Evolutionary conservation across 2,329 filamentous ascomycete species (phyloP).

Genomic region (Fusarium continuum): DNA sequence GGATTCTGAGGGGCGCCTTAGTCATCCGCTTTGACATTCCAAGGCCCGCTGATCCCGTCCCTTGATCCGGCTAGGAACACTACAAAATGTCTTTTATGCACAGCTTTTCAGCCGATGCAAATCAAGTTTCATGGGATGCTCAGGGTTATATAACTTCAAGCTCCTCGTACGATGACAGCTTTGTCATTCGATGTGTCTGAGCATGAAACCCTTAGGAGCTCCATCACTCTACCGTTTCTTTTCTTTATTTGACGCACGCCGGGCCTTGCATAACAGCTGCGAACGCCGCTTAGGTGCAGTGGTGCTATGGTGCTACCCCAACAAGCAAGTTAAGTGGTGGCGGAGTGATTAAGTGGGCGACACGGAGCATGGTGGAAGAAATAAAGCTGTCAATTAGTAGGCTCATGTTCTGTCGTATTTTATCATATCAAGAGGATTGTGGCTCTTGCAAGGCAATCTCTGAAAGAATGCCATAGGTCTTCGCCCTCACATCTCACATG

Average conservation of each 20-base stretch:
- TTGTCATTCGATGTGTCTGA: neutral
- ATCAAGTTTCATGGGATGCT: constrained; percentile 1
- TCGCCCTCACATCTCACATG: constrained; percentile 19
- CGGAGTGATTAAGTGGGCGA: constrained; percentile 2
- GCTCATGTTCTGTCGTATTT: neutral
- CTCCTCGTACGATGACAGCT: neutral
- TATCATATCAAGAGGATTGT: neutral
- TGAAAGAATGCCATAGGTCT: neutral
- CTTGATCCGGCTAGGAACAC: constrained; percentile 6
- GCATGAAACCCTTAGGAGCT: neutral
- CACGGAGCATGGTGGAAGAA: neutral
- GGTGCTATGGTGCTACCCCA: constrained; percentile 23
- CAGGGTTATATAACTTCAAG: neutral
- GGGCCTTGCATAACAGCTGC: constrained; percentile 27
- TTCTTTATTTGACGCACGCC: neutral
- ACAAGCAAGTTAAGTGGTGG: constrained; percentile 3
- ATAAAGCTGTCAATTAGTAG: neutral
- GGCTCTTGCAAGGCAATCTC: neutral
- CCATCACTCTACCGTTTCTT: neutral
- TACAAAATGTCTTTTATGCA: constrained; percentile 7
- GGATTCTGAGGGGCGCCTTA: constrained; percentile 25
- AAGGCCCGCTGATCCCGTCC: constrained; percentile 24
- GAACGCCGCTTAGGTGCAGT: constrained; percentile 23
- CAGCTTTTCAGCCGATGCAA: neutral
- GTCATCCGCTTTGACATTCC: constrained; percentile 34